Base-by-base conservation (phyloP, 73 alveolate genomes). In the Symbiodinium natans region DNA sequence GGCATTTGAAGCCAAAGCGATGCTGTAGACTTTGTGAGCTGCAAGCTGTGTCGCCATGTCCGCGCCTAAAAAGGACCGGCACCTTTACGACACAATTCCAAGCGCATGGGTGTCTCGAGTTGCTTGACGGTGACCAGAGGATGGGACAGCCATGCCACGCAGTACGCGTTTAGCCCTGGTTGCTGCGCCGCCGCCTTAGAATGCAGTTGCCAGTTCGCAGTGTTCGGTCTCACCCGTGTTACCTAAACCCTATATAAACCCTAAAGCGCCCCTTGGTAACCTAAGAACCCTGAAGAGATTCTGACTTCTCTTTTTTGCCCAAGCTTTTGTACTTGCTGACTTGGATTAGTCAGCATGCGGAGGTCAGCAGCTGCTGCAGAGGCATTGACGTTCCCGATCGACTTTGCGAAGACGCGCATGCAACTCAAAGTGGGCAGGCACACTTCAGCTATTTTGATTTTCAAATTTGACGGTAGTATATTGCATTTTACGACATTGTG, bases 321-420 rank as follows among this genome's bases (percentile, higher is more conserved):
- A 39, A 1, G 63, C 68, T 2, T 6, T 2, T 7, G 41, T 5
- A 31, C 27, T 46, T 41, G 75, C 93, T 6, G 10, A 13, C 52
- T 31, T 7, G 34, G 33, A n/a, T 9, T 1, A 13, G 40, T 33
- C 25, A 31, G 1, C 31, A 21, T 7, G 15, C 3, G 29, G 1
- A 6, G 94, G 94, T 90, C 97, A 1, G 86, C 97, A 6, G 97
- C 89, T 5, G 73, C 87, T 8, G 97, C 97, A 9, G 97, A 90
- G 33, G 73, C 97, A 29, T 63, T 68, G 82, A 90, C 97, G 7
- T 90, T 90, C 29, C 97, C 97, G 23, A 41, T 90, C 27, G 97
- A 90, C 34, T 90, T 90, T 42, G 97, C 73, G 3, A 90, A 90
- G 52, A 90, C 97, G 46, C 97, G 97, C 73, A 90, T 90, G 97